Evolutionary conservation across 257 asterid species (phyloP).

Genomic region (Przewalskia tangutica): DNA sequence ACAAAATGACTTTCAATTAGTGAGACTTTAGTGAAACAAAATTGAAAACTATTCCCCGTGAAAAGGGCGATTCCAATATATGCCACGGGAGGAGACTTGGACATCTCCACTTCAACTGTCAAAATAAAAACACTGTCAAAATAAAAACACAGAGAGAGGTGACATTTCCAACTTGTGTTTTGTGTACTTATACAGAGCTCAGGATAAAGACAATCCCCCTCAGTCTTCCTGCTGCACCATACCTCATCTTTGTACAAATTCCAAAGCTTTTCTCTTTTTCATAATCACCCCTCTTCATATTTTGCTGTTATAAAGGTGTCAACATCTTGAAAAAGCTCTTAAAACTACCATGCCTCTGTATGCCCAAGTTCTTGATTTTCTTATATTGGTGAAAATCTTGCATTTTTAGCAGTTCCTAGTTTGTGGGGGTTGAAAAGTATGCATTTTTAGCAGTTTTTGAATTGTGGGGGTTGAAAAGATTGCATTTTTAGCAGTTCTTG

Average conservation of each 20-base stretch:
- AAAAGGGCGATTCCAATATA: neutral
- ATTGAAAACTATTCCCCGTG: neutral
- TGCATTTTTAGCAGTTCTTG: too few relatives aligned
- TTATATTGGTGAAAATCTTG: too few relatives aligned
- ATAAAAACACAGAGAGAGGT: neutral
- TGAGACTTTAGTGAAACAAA: neutral
- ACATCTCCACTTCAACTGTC: neutral
- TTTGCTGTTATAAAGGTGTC: neutral
- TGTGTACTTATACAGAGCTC: neutral
- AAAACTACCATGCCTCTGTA: neutral
- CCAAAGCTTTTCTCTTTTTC: constrained; percentile 19
- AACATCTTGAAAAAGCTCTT: neutral
- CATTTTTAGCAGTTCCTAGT: too few relatives aligned
- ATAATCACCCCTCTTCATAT: too few relatives aligned
- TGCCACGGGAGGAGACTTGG: neutral
- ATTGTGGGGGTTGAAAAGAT: too few relatives aligned
- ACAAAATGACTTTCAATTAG: neutral
- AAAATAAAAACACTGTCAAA: too few relatives aligned
- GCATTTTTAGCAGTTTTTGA: too few relatives aligned
- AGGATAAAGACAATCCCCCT: neutral
- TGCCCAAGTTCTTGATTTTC: neutral
- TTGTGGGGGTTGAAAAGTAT: too few relatives aligned
- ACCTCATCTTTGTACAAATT: constrained; percentile 9
- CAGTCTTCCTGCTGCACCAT: neutral
- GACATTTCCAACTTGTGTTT: constrained; percentile 8